Base-by-base conservation (phyloP, 371 early-diverging fungal species). In the Rhizopus delemar region DNA sequence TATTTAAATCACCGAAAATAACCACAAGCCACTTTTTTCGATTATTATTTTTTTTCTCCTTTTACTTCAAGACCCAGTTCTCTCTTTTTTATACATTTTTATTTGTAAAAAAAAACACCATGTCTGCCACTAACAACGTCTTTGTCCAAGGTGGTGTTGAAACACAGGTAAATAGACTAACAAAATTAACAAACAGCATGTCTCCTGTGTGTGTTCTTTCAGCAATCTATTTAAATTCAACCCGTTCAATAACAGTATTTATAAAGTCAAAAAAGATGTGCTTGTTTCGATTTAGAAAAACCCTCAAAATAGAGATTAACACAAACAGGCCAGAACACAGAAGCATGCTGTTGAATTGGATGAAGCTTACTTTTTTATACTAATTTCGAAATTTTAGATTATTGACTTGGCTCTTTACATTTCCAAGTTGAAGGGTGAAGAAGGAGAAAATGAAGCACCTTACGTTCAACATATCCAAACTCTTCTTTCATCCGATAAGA, bases 401-500 rank as follows among this genome's bases (percentile, higher is more conserved):
- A 66, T 63, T 54, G 86, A 86, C 65, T 68, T 83, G 59, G 79
- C 84, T 57, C 69, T 72, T 49, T 83, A 83, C 56, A 83, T 86
- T 66, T 75, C 84, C 68, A 71, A 75, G 49, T 75, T 86, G 60
- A 77, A 77, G 62, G 76, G 72, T 53, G 86, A 86, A 61, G 73
- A 78, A 59, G 70, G 69, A 29, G 78, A 78, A 35, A 67, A 71
- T 28, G 67, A 78, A 58, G 74, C 82, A 59, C 68, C 82, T 46
- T 80, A 80, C 41, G 78, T 80, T 32, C 72, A 79, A 52, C 77
- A 82, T 54, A 66, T 80, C 34, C 70, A 69, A 39, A 51, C 81
- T 41, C 70, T 89, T 32, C 60, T 84, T n/a, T 80, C 80, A 53
- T 75, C 78, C 50, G 80, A 85, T 46, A 87, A 91, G 66, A 75